Percentiles rank a stretch among this genome's conserved stretches.
These are phyloP conservation scores for Strigomonas galati DNA, from an alignment of 208 protist genomes.

Conservation along the genomic window DNA sequence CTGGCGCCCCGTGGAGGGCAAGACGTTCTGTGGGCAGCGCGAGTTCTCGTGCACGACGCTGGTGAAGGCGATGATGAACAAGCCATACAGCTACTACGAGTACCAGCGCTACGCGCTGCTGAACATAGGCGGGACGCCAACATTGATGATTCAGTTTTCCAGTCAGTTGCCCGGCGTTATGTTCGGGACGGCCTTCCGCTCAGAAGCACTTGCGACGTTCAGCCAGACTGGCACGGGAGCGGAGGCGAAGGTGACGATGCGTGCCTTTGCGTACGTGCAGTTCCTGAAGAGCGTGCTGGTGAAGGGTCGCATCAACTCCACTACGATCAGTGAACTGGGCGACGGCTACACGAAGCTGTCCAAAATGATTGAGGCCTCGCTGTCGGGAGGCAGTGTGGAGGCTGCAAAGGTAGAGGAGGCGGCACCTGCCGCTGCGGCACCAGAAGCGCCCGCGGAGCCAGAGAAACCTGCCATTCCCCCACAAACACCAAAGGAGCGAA, in stretches of 20 bases:
- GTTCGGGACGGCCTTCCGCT: constrained; percentile 60
- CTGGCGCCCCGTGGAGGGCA: constrained; percentile 26
- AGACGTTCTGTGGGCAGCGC: constrained; percentile 49
- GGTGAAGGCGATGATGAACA: constrained; percentile 51
- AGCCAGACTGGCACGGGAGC: constrained; percentile 30
- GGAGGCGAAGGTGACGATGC: constrained; percentile 40
- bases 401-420: neutral
- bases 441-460: neutral
- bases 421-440: neutral
- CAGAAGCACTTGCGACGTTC: constrained; percentile 42
- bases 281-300: constrained; percentile 47
- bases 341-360: constrained; percentile 43
- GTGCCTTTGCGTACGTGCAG: constrained; percentile 37
- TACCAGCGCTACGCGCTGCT: constrained; percentile 63
- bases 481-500: constrained; percentile 23
- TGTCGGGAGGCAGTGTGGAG: too few relatives aligned
- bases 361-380: constrained; percentile 32
- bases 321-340: constrained; percentile 42
- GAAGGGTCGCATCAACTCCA: constrained; percentile 41
- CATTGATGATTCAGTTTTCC: constrained; percentile 59
- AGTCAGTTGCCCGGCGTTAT: constrained; percentile 53
- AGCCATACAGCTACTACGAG: constrained; percentile 48
- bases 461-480: constrained; percentile 12
- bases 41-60: constrained; percentile 49
- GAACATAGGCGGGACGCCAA: constrained; percentile 43